These are phyloP conservation scores for Sporothrix euskadiensis DNA, from an alignment of 2,329 filamentous ascomycete species.

Conservation along the genomic window DNA sequence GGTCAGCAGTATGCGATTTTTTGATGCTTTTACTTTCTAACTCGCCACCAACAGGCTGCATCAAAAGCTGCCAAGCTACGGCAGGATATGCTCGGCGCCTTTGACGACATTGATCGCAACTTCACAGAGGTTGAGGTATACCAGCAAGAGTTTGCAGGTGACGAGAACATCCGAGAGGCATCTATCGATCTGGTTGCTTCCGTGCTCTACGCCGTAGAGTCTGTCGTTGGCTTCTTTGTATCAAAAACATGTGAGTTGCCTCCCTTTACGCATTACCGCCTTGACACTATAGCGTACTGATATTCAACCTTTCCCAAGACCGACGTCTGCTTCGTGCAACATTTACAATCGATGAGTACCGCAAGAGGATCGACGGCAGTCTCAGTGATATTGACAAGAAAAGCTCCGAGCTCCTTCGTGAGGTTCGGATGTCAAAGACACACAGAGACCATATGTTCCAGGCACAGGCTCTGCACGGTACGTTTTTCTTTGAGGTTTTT, in stretches of 20 bases:
- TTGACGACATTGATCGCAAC: conserved; percentile 1
- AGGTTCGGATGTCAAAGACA: neutral
- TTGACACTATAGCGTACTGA: neutral
- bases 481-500: neutral
- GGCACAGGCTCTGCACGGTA: neutral
- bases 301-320: neutral
- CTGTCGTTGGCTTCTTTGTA: conserved; percentile 6
- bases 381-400: neutral
- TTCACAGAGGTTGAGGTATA: conserved; percentile 8
- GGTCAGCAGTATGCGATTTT: neutral
- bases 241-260: neutral
- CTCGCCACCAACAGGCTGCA: neutral
- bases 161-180: conserved; percentile 7
- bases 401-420: neutral
- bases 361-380: neutral
- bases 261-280: neutral
- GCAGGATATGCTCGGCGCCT: neutral
- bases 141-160: conserved; percentile 6
- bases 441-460: neutral
- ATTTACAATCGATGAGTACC: conserved; percentile 5
- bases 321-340: neutral
- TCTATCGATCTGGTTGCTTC: neutral
- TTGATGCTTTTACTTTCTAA: neutral
- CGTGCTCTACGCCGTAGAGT: neutral
- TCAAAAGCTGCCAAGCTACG: neutral